A percentile compares a stretch with the other conserved stretches of the same genome.
Conservation (phyloP, 345 rosid species). For the Kernera saxatilis region DNA sequence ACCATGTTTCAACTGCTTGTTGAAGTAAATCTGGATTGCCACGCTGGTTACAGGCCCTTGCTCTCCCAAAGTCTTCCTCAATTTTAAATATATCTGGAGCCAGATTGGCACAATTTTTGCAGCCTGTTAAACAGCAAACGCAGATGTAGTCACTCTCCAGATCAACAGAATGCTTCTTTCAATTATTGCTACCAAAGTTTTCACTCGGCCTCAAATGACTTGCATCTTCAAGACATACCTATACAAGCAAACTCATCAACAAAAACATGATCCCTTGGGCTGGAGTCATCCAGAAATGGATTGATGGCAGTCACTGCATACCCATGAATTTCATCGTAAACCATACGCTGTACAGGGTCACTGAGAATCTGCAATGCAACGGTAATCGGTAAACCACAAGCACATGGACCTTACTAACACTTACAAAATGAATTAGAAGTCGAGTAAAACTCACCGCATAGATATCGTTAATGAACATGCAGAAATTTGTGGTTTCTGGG, state of each 20-base stretch:
- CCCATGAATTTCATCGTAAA: conserved; percentile 96
- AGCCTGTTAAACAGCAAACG: conserved; percentile 42
- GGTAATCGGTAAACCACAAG: neutral
- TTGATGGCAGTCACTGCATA: conserved; percentile 72
- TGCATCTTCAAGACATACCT: conserved; percentile 39
- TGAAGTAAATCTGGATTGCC: conserved; percentile 55
- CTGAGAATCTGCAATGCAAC: conserved; percentile 73
- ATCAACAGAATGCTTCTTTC: neutral
- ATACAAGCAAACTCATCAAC: conserved; percentile 98
- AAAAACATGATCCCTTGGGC: conserved; percentile 62
- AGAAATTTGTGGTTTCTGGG: conserved; percentile 79
- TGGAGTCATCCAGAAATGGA: conserved; percentile 79
- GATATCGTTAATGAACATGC: conserved; percentile 91
- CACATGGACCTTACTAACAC: neutral
- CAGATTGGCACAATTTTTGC: conserved; percentile 90
- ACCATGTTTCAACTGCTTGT: conserved; percentile 96
- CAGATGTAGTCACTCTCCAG: neutral
- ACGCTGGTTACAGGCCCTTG: conserved; percentile 68
- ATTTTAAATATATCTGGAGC: conserved; percentile 64
- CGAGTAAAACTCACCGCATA: conserved; percentile 54
- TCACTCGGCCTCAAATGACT: neutral
- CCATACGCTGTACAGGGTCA: conserved; percentile 92
- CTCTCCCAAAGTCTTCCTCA: conserved; percentile 96
- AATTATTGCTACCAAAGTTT: neutral
- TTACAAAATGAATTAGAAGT: neutral